Base-by-base conservation (phyloP, 2,329 filamentous ascomycete genomes). In the Xylariaceae sp. region DNA sequence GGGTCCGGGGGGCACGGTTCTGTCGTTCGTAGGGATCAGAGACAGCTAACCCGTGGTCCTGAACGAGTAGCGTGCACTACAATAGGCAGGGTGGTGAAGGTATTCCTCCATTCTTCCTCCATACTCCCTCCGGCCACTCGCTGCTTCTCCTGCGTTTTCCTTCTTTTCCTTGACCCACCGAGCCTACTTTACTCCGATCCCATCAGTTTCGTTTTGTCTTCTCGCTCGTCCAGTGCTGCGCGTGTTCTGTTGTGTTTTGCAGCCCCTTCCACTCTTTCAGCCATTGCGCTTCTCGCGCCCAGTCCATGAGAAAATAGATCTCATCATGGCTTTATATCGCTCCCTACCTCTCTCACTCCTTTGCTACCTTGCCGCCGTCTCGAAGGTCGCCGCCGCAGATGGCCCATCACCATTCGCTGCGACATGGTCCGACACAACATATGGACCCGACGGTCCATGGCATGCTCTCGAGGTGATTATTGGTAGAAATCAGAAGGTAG, bases 371-470 rank as follows among this genome's bases (percentile, higher is more conserved):
- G 42, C 58, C 13, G 53, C 67, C 30, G 56, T 66, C 5, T 61
- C 59, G 37, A 55, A 53, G 4, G 65, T 30, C 23, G 23, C 65
- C 13, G 11, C 42, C 13, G 67, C 65, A 23, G 57, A 51, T 17
- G 18, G 55, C 50, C 8, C 56, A n/a, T 2, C 63, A 67, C 15
- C 61, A 15, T 61, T 73, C 34, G 64, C 64, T 13, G 68, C 60
- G 10, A 65, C 47, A 65, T 71, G 69, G 71, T 71, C 69, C 23
- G 62, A 60, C 10, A 59, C 57, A 15, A 67, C 62, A 1, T 73
- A 67, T 57, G 73, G 72, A 2, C 72, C 72, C 8, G 73, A 75
- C 30, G 73, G 73, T 4, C 73, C 73, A 5, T 74, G 73, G 72
- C 67, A 68, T 7, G 71, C 71, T 5, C 61, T 73, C 17, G 64